Base-by-base conservation (phyloP, 345 rosid genomes). In the Euphorbia peplus region DNA sequence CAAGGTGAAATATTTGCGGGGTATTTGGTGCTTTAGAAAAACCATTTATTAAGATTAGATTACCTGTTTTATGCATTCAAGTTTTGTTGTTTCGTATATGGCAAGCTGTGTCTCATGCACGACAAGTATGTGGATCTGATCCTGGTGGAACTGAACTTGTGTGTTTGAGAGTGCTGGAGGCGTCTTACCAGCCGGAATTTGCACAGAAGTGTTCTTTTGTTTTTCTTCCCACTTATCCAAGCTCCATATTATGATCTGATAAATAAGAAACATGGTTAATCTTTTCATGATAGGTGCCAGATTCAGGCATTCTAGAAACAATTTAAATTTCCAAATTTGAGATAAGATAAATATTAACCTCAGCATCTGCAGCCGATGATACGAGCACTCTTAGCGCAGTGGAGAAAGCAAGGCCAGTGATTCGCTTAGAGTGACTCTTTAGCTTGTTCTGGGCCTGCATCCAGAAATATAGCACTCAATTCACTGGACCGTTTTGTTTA, bases 281-380 rank as follows among this genome's bases (percentile, higher is more conserved):
- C 15, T n/a, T 14, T 3, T 57, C 41, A n/a, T n/a, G n/a, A n/a
- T n/a, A n/a, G n/a, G n/a, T n/a, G n/a, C n/a, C n/a, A n/a, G n/a
- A n/a, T n/a, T n/a, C n/a, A n/a, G n/a, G n/a, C n/a, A n/a, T n/a
- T n/a, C n/a, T n/a, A n/a, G n/a, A n/a, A n/a, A 26, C 16, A 46
- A 44, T 25, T 24, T 22, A 65, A 8, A 32, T 54, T 64, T 58
- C 56, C 30, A 11, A 24, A n/a, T n/a, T n/a, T n/a, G n/a, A n/a
- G n/a, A n/a, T 5, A 12, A 58, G 19, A 44, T 58, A 3, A 60
- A 50, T 61, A 66, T 75, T 69, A 70, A 88, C 98, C 88, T 87
- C 96, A 75, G 95, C 87, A 85, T 92, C 98, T 15, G 93, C 95
- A 35, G 96, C 98, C 4, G 95, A 84, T 22, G 98, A 92, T 61